Evolutionary conservation across 352 stramenopile species (phyloP).

Genomic region (Pythium graminicola): DNA sequence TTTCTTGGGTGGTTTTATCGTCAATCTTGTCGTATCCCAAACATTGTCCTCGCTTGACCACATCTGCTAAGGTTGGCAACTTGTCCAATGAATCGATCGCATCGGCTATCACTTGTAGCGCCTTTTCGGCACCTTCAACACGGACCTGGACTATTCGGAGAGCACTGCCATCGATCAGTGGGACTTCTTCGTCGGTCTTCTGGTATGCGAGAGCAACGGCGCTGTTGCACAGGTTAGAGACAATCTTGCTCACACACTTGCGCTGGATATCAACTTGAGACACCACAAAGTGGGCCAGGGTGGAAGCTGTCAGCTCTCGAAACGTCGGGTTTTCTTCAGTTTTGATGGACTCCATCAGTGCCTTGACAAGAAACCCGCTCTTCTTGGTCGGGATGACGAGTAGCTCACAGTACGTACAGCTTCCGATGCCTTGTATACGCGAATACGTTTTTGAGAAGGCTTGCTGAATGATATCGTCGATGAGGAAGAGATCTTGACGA

Average conservation of each 20-base stretch:
- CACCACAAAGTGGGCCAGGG: conserved; percentile 54
- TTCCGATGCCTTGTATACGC: conserved; percentile 57
- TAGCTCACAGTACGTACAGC: conserved; percentile 47
- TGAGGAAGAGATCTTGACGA: conserved; percentile 72
- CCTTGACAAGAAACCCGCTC: conserved; percentile 68
- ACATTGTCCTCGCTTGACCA: conserved; percentile 35
- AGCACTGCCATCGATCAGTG: neutral
- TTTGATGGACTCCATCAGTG: conserved; percentile 78
- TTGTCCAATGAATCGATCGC: conserved; percentile 30
- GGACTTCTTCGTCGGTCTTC: conserved; percentile 25
- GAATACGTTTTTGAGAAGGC: conserved; percentile 43
- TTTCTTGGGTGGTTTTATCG: conserved; percentile 39
- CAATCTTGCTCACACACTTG: conserved; percentile 71
- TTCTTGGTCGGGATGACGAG: conserved; percentile 56
- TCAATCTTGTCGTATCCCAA: conserved; percentile 7
- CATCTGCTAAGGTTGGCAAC: conserved; percentile 31
- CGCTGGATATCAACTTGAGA: conserved; percentile 41
- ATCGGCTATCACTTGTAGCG: conserved; percentile 35
- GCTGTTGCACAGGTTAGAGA: conserved; percentile 73
- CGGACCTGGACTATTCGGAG: conserved; percentile 19
- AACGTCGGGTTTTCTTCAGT: conserved; percentile 43
- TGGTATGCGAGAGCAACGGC: conserved; percentile 34
- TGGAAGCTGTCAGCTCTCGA: conserved; percentile 35
- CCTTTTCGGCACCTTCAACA: conserved; percentile 36
- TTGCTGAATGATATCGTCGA: conserved; percentile 64